Percentiles rank a stretch among this genome's conserved stretches.
Conservation (phyloP, 129 eudicot species). For the Artemisia argyi region DNA sequence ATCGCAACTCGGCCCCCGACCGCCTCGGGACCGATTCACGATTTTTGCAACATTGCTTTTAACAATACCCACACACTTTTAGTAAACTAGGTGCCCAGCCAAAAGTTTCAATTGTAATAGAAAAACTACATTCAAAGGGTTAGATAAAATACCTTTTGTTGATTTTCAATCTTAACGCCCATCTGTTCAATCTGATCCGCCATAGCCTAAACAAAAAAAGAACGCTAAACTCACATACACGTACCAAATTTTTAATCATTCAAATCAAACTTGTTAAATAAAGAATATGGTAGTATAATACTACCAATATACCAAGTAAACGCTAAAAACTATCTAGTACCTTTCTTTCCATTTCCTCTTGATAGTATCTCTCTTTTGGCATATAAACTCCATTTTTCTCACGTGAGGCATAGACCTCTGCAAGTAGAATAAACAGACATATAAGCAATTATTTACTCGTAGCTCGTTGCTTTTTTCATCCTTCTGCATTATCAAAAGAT, state of each 20-base stretch:
- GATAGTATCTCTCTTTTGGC: constrained; percentile 95
- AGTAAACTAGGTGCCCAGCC: too few relatives aligned
- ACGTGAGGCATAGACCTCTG: constrained; percentile 95
- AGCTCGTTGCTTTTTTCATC: too few relatives aligned
- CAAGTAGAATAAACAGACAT: background rate
- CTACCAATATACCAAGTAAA: too few relatives aligned
- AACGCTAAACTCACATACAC: too few relatives aligned
- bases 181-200: constrained; percentile 80
- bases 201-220: constrained; percentile 52
- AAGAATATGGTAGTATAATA: too few relatives aligned
- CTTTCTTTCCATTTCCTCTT: constrained; percentile 93
- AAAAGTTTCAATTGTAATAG: too few relatives aligned
- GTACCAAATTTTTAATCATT: too few relatives aligned
- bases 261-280: too few relatives aligned
- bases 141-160: constrained; percentile 59
- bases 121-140: constrained; percentile 40
- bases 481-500: background rate
- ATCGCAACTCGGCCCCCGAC: too few relatives aligned
- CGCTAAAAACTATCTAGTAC: constrained; percentile 30
- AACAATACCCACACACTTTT: too few relatives aligned
- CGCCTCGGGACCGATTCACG: too few relatives aligned
- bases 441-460: background rate
- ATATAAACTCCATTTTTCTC: constrained; percentile 96
- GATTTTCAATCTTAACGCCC: constrained; percentile 76
- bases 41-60: too few relatives aligned